Percentiles rank a stretch among this genome's conserved stretches.
Evolutionary conservation across 768 basidiomycete species (phyloP).

Genomic region (Austroboletus eburneus): DNA sequence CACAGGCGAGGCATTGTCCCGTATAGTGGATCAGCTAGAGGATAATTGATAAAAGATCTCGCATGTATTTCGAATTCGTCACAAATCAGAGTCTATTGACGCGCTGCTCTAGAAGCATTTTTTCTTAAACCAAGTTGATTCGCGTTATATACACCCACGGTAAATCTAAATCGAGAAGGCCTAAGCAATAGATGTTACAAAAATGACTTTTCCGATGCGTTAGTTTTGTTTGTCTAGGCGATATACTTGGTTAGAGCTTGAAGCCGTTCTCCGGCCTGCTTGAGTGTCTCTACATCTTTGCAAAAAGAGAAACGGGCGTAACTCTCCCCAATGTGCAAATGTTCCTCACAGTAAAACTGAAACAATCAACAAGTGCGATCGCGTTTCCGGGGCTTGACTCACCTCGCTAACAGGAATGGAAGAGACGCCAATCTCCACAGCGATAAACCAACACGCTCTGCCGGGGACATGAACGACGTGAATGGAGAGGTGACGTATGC

Average conservation of each 20-base stretch:
- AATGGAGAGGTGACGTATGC: not conserved
- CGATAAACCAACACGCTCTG: conserved; percentile 95
- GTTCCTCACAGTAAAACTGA: conserved; percentile 91
- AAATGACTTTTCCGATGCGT: too few relatives aligned
- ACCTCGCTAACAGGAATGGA: conserved; percentile 96
- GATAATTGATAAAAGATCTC: not conserved
- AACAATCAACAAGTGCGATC: conserved; percentile 6
- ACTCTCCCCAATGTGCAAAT: conserved; percentile 79
- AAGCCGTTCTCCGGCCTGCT: conserved; percentile 77
- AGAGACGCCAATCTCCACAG: conserved; percentile 84
- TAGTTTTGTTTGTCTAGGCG: conserved; percentile 11
- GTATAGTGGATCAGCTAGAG: conserved; percentile 57
- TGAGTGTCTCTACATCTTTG: conserved; percentile 87
- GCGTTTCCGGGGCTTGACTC: conserved; percentile 18
- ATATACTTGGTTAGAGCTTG: conserved; percentile 68
- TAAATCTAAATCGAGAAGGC: too few relatives aligned
- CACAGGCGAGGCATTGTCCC: conserved; percentile 57
- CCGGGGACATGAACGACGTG: conserved; percentile 9
- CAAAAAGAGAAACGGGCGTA: conserved; percentile 93
- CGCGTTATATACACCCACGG: too few relatives aligned
- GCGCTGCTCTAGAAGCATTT: too few relatives aligned
- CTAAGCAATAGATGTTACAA: too few relatives aligned
- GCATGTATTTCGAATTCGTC: too few relatives aligned
- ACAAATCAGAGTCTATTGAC: too few relatives aligned
- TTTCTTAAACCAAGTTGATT: too few relatives aligned